Conservation (phyloP, 2,329 filamentous ascomycete species). For the Decorospora gaudefroyi region DNA sequence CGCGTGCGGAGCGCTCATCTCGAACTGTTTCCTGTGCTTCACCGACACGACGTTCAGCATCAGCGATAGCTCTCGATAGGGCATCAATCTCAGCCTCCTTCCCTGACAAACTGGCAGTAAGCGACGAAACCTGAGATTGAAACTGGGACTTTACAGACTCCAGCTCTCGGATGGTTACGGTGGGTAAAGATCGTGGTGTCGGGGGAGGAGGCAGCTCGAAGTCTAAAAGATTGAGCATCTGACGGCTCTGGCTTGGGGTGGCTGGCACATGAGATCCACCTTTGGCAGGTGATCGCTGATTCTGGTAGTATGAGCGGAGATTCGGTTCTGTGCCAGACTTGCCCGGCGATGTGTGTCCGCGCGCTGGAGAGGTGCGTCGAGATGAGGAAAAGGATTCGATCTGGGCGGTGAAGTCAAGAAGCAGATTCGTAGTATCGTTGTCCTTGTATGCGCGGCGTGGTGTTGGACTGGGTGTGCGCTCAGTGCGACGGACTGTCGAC, state of each 20-base stretch:
- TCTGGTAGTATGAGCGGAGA: constrained; percentile 51
- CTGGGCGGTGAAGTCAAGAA: constrained; percentile 88
- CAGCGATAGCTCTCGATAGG: constrained; percentile 82
- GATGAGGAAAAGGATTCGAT: constrained; percentile 59
- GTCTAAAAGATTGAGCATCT: constrained; percentile 61
- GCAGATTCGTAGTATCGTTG: constrained; percentile 72
- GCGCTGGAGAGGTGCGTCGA: constrained; percentile 45
- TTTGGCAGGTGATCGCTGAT: constrained; percentile 42
- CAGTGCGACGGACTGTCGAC: constrained; percentile 52
- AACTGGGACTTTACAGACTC: constrained; percentile 91
- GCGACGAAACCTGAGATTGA: constrained; percentile 89
- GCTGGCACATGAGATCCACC: constrained; percentile 32
- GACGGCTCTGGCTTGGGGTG: constrained; percentile 41
- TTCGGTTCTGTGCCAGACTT: constrained; percentile 57
- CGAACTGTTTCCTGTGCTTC: constrained; percentile 82
- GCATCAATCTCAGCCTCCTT: constrained; percentile 90
- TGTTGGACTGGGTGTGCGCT: constrained; percentile 57
- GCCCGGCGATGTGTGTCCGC: constrained; percentile 55
- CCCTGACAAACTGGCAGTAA: constrained; percentile 87
- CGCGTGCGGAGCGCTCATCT: constrained; percentile 72
- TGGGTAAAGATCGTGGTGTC: constrained; percentile 88
- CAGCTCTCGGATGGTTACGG: constrained; percentile 86
- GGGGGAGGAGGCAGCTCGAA: constrained; percentile 94
- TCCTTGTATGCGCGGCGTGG: constrained; percentile 57
- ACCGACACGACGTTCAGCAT: constrained; percentile 90